These are phyloP conservation scores for Scheffersomyces spartinae DNA, from an alignment of 805 yeast species.

Conservation along the genomic window DNA sequence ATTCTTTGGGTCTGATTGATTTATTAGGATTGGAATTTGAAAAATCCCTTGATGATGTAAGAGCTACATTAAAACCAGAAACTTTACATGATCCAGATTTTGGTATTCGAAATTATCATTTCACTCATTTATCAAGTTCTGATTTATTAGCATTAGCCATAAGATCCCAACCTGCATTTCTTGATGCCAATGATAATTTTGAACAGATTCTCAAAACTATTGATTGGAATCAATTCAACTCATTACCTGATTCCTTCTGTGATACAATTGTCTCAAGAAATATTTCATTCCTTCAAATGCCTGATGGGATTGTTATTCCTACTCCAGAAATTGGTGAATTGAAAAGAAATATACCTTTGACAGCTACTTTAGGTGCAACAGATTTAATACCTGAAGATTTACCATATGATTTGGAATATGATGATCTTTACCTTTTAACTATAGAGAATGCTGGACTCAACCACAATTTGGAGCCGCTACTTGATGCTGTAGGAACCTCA, in stretches of 20 bases:
- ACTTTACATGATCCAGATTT: conserved; percentile 1
- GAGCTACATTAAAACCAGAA: not conserved
- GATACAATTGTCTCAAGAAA: conserved; percentile 1
- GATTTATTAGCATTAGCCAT: conserved; percentile 21
- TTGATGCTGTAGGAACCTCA: conserved; percentile 5
- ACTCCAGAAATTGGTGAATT: conserved; percentile 2
- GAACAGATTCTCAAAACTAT: conserved; percentile 2
- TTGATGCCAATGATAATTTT: conserved; percentile 1
- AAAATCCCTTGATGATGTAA: conserved; percentile 2
- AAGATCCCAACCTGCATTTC: conserved; percentile 3
- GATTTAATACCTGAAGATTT: too few species aligned
- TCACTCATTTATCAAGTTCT: conserved; percentile 15
- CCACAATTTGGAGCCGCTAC: conserved; percentile 5
- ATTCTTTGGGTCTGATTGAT: conserved; percentile 1
- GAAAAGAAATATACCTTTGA: conserved; percentile 3
- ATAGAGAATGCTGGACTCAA: conserved; percentile 8
- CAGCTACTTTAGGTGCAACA: too few species aligned
- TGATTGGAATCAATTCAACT: conserved; percentile 4
- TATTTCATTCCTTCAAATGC: conserved; percentile 1
- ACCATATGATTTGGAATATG: conserved; percentile 21
- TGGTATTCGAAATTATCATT: conserved; percentile 16
- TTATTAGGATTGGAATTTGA: too few species aligned
- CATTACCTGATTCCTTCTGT: conserved; percentile 6
- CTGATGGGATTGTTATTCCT: too few species aligned
- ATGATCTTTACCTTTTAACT: conserved; percentile 15